phyloP scores from a whole-genome alignment of 192 early-diverging fungal species.

The Backusella psychrophila region DNA sequence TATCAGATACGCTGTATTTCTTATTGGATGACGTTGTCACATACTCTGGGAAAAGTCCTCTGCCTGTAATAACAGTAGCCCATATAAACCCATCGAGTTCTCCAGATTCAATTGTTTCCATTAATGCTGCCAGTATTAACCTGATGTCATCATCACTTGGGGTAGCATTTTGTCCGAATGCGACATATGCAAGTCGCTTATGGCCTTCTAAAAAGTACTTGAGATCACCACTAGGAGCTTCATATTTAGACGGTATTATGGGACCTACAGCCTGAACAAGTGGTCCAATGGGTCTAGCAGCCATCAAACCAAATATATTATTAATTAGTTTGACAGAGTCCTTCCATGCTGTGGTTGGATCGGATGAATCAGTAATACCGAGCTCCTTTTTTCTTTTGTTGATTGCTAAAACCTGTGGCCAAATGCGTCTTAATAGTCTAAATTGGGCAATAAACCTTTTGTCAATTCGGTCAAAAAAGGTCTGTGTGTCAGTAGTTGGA shows the following conservation, averaged over 20 bases:
- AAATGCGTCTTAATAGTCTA: background rate
- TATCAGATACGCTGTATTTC: background rate
- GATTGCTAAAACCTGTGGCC: background rate
- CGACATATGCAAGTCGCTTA: slow-evolving; percentile 23
- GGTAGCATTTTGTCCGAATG: slow-evolving; percentile 29
- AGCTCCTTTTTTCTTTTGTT: background rate
- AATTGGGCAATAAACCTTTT: background rate
- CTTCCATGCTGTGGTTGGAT: background rate
- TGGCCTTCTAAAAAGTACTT: slow-evolving; percentile 25
- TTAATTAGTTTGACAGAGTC: slow-evolving; percentile 24
- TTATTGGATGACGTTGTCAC: background rate
- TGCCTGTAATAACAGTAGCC: slow-evolving; percentile 8
- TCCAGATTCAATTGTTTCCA: slow-evolving; percentile 18
- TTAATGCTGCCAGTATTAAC: slow-evolving; percentile 24
- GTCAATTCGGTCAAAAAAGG: background rate
- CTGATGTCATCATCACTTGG: background rate
- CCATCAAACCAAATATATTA: slow-evolving; percentile 19
- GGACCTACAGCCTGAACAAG: slow-evolving; percentile 34
- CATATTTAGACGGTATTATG: slow-evolving; percentile 25
- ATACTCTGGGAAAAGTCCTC: background rate
- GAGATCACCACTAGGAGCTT: background rate
- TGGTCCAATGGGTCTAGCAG: slow-evolving; percentile 21
- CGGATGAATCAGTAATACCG: background rate
- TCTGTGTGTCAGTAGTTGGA: background rate
- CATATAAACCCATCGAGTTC: slow-evolving; percentile 39